Evolutionary conservation across 1,284 basidiomycete genomes (phyloP), one percentile per base, ranked within the genome.

Genomic region (Ceratobasidium sp.): DNA sequence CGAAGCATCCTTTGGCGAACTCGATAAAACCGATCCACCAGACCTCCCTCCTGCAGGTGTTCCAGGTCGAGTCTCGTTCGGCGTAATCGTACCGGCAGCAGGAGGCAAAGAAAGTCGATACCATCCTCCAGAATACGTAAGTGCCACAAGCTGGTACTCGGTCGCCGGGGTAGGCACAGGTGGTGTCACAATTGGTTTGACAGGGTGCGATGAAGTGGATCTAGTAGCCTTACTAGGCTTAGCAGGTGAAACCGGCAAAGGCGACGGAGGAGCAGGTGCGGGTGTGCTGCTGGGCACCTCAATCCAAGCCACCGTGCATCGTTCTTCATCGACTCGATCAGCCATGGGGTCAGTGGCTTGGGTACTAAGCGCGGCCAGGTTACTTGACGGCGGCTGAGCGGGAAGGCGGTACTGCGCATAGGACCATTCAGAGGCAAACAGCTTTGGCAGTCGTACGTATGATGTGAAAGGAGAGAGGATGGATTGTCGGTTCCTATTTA

Each of bases 361-460:
- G 78, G 64, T 83, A 1, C 85, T 82, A 3, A 91, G 84, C 15
- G 77, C 67, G 27, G 90, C 90, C 29, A 94, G 82, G 6, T 91
- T 90, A 62, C 93, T 91, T 76, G 94, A 93, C n/a, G 92, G 85
- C 5, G 91, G 90, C 79, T 93, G 93, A 6, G 89, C 85, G 17
- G 96, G 97, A 78, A 98, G 93, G 60, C 94, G 90, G 82, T 95
- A 98, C 79, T 96, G 94, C 19, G 95, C 95, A 80, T 95, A 94
- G 0, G 96, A 97, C 90, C 96, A 96, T 80, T 95, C 91, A 9
- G 95, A 97, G 78, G 91, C 91, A 80, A 98, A 97, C 82, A 98
- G 97, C 79, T 94, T 95, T 17, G 96, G 96, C 24, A 97, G 87
- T 6, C 91, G 92, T 19, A 97, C 82, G 79, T 91, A 95, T 1